Percentiles rank a stretch among this genome's conserved stretches.
phyloP scores from a whole-genome alignment of 2,329 filamentous ascomycete species.

The Nemania abortiva region DNA sequence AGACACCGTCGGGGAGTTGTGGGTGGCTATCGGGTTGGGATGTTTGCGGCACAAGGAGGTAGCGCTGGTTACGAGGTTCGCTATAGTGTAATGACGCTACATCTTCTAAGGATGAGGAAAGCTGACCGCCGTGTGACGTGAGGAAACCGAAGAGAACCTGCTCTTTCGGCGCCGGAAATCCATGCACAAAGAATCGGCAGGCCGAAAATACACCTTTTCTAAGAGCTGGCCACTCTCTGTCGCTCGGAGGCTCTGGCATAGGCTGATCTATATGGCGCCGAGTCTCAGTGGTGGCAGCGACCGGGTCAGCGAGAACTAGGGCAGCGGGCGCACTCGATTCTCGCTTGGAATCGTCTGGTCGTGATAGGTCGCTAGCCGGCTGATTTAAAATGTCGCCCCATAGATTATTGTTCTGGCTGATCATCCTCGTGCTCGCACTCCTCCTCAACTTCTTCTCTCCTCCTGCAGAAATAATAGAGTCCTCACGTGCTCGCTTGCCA shows the following conservation, averaged over 20 bases:
- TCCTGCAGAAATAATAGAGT: conserved; percentile 57
- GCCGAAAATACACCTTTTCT: conserved; percentile 63
- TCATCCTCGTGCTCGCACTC: conserved; percentile 86
- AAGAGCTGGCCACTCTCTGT: conserved; percentile 40
- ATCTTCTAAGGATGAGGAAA: conserved; percentile 59
- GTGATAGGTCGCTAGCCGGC: conserved; percentile 50
- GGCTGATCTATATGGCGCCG: conserved; percentile 8
- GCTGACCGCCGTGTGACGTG: conserved; percentile 60
- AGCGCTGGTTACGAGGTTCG: conserved; percentile 55
- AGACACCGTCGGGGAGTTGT: conserved; percentile 54
- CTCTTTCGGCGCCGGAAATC: conserved; percentile 67
- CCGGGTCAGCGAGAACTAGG: conserved; percentile 14
- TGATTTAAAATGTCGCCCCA: conserved; percentile 84
- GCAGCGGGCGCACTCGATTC: conserved; percentile 35
- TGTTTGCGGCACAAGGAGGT: conserved; percentile 67
- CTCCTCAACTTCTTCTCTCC: conserved; percentile 86
- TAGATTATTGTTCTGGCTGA: conserved; percentile 82
- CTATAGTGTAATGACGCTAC: conserved; percentile 48
- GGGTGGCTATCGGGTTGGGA: conserved; percentile 62
- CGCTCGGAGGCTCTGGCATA: conserved; percentile 16
- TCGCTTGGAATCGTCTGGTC: conserved; percentile 28
- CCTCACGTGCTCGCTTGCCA: conserved; percentile 71
- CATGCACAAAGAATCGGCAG: conserved; percentile 70
- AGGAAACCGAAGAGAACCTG: conserved; percentile 63
- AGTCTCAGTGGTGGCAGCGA: conserved; percentile 20